These are phyloP conservation scores for Calonectria hawksworthii DNA, from an alignment of 2,329 filamentous ascomycete species.

Conservation along the genomic window DNA sequence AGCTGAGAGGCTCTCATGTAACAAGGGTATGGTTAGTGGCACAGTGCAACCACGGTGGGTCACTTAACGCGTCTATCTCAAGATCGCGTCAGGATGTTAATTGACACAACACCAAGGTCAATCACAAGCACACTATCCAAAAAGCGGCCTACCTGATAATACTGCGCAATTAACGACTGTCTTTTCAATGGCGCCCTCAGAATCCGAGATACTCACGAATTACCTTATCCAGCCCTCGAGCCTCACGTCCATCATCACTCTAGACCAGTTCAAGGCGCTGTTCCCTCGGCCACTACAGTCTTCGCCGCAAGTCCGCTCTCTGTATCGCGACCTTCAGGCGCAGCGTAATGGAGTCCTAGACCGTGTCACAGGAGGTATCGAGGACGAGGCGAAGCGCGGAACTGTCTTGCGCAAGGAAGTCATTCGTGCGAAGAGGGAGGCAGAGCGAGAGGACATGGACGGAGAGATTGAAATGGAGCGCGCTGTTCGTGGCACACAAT, in stretches of 20 bases:
- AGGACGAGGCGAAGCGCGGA: conserved; percentile 73
- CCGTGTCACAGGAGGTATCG: conserved; percentile 74
- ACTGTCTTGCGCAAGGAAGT: conserved; percentile 71
- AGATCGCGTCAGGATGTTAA: conserved; percentile 32
- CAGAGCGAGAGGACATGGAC: conserved; percentile 69
- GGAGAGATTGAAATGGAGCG: conserved; percentile 75
- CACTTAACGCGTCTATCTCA: conserved; percentile 40
- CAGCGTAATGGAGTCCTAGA: conserved; percentile 80
- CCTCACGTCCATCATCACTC: conserved; percentile 79
- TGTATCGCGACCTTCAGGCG: conserved; percentile 86
- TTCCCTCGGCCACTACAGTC: conserved; percentile 78
- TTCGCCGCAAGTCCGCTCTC: conserved; percentile 75
- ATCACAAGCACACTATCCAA: neutral
- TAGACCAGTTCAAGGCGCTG: conserved; percentile 81
- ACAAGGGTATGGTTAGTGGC: conserved; percentile 11
- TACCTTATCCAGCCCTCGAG: conserved; percentile 84
- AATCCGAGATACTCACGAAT: conserved; percentile 80
- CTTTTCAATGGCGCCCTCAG: conserved; percentile 76
- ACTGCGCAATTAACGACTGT: neutral
- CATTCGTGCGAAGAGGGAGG: conserved; percentile 64
- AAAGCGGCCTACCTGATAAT: neutral
- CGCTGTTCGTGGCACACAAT: conserved; percentile 56
- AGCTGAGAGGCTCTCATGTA: neutral
- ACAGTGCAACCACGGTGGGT: conserved; percentile 16
- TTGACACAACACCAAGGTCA: neutral